Evolutionary conservation across 2,329 filamentous ascomycete genomes (phyloP).

Genomic region (Beauveria sp.): DNA sequence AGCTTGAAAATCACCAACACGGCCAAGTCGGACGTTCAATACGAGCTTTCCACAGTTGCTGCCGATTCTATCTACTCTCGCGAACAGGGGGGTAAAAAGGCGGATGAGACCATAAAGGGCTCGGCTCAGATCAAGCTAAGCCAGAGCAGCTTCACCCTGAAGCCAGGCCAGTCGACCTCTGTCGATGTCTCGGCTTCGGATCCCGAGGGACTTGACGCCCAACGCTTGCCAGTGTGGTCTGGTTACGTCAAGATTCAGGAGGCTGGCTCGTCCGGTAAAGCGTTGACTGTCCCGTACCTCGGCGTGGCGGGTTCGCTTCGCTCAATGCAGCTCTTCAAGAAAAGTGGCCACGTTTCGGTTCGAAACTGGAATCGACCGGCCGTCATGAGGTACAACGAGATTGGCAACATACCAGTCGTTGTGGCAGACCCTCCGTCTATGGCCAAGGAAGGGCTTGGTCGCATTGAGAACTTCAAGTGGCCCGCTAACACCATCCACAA

Average conservation of each 20-base stretch:
- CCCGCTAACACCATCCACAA: constrained; percentile 26
- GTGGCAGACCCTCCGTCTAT: constrained; percentile 24
- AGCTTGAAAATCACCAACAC: neutral
- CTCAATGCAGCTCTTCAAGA: neutral
- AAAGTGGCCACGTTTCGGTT: neutral
- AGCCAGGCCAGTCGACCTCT: constrained; percentile 32
- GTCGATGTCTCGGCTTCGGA: constrained; percentile 37
- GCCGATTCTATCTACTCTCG: constrained; percentile 18
- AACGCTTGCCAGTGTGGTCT: constrained; percentile 32
- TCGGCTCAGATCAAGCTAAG: constrained; percentile 37
- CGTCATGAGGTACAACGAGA: neutral
- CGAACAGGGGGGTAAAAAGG: too few species aligned
- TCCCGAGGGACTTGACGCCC: constrained; percentile 25
- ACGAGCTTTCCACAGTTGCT: neutral
- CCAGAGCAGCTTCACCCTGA: constrained; percentile 35
- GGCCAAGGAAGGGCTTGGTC: constrained; percentile 16
- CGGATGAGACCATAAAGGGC: constrained; percentile 25
- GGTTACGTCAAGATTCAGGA: constrained; percentile 34
- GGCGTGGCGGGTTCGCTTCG: constrained; percentile 22
- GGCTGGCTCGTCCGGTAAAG: constrained; percentile 22
- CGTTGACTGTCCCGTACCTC: constrained; percentile 31
- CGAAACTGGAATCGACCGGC: constrained; percentile 20
- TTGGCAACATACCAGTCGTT: constrained; percentile 22
- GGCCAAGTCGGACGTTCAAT: neutral
- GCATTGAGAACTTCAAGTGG: constrained; percentile 22